Conservation (phyloP, 257 asterid species). For the Rhazya stricta region DNA sequence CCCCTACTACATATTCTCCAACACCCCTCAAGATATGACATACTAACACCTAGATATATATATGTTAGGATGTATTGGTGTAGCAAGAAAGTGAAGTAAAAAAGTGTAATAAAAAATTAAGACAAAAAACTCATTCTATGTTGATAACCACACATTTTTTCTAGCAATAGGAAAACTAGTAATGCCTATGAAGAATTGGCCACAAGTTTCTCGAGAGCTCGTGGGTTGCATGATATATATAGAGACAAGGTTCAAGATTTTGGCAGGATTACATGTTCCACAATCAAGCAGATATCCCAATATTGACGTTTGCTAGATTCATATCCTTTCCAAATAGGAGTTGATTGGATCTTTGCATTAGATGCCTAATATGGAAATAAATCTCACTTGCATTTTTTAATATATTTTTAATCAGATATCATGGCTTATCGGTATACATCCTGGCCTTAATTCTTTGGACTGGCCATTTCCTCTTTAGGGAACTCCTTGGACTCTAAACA, state of each 20-base stretch:
- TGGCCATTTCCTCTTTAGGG: too few species aligned
- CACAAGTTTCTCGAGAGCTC: neutral
- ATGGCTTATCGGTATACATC: too few species aligned
- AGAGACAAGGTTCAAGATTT: conserved; percentile 4
- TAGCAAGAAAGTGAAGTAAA: too few species aligned
- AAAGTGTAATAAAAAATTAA: too few species aligned
- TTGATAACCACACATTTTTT: neutral
- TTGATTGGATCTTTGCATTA: neutral
- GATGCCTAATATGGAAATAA: conserved; percentile 1
- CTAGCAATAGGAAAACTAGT: neutral
- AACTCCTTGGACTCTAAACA: too few species aligned
- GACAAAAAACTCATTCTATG: too few species aligned
- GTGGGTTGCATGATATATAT: neutral
- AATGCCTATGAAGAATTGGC: neutral
- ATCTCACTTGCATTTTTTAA: neutral
- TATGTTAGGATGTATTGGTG: too few species aligned
- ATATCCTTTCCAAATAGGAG: conserved; percentile 3
- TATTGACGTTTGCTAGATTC: neutral
- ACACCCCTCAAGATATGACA: too few species aligned
- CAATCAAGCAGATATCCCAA: neutral
- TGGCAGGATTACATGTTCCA: conserved; percentile 1
- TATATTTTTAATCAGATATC: neutral
- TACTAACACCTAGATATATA: too few species aligned
- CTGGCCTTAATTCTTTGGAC: too few species aligned
- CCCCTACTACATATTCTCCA: too few species aligned